phyloP scores from a whole-genome alignment of 2,329 filamentous ascomycete genomes.

The Fusarium annulatum region DNA sequence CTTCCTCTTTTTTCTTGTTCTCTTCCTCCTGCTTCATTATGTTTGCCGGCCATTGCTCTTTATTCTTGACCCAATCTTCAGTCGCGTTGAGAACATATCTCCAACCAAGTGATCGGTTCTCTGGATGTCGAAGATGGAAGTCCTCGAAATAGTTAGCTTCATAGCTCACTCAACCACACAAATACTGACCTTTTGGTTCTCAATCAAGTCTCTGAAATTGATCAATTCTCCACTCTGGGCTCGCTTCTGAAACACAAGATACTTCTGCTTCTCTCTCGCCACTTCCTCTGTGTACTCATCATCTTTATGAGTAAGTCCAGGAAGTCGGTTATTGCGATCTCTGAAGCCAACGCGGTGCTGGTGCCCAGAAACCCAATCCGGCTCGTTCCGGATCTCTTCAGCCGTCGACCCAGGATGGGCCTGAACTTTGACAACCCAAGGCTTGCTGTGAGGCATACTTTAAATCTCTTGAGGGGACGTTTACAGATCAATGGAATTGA shows the following conservation, averaged over 20 bases:
- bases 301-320: background rate
- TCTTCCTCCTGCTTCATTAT: background rate
- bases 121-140: background rate
- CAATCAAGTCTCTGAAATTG: background rate
- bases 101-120: background rate
- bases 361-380: background rate
- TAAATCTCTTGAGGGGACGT: fast-evolving
- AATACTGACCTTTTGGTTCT: background rate
- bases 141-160: background rate
- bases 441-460: background rate
- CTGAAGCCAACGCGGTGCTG: background rate
- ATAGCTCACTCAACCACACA: background rate
- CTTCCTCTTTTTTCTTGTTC: background rate
- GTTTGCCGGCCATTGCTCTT: background rate
- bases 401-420: background rate
- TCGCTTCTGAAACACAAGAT: background rate
- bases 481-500: fast-evolving
- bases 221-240: background rate
- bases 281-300: background rate
- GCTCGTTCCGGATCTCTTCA: background rate
- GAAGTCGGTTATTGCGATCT: background rate
- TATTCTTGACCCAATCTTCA: background rate
- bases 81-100: background rate
- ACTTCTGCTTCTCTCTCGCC: background rate
- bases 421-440: background rate